These are phyloP conservation scores for Aurifilum marmelostoma DNA, from an alignment of 2,329 filamentous ascomycete species.

Conservation along the genomic window DNA sequence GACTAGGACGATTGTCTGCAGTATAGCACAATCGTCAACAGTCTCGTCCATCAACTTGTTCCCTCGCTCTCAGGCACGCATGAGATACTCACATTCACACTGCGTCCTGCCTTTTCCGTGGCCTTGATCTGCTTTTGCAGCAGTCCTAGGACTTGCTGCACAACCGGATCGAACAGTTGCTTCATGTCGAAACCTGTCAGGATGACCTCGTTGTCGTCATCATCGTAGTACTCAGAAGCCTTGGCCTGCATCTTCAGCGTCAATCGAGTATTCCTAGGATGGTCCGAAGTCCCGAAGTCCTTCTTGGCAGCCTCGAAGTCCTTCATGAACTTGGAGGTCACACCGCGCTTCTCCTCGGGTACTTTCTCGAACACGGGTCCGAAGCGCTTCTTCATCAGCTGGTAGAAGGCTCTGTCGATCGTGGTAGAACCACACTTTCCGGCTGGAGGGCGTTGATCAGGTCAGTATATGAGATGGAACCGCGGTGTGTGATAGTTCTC, in stretches of 20 bases:
- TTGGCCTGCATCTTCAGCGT: constrained; percentile 4
- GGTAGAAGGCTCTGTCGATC: constrained; percentile 13
- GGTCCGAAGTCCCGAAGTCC: constrained; percentile 6
- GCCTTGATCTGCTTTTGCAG: constrained; percentile 9
- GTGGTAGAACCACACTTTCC: constrained; percentile 18
- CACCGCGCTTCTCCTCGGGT: constrained; percentile 11
- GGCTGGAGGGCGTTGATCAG: not conserved
- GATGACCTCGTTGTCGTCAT: constrained; percentile 16
- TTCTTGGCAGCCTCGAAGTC: constrained; percentile 14
- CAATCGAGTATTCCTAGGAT: constrained; percentile 6
- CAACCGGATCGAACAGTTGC: constrained; percentile 6
- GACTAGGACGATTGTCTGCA: constrained; percentile 11
- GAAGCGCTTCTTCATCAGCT: constrained; percentile 11
- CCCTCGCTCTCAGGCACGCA: not conserved
- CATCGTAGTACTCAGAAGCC: constrained; percentile 6
- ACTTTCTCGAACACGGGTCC: constrained; percentile 4
- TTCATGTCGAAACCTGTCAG: constrained; percentile 11
- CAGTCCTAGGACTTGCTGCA: constrained; percentile 7
- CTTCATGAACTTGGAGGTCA: constrained; percentile 12
- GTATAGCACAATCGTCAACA: not conserved
- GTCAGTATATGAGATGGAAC: not conserved
- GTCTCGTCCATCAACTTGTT: not conserved
- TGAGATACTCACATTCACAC: constrained; percentile 7
- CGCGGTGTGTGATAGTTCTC: not conserved
- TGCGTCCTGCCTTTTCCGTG: not conserved